These are phyloP conservation scores for Penicillium silybi DNA, from an alignment of 495 filamentous ascomycete species.

Conservation along the genomic window DNA sequence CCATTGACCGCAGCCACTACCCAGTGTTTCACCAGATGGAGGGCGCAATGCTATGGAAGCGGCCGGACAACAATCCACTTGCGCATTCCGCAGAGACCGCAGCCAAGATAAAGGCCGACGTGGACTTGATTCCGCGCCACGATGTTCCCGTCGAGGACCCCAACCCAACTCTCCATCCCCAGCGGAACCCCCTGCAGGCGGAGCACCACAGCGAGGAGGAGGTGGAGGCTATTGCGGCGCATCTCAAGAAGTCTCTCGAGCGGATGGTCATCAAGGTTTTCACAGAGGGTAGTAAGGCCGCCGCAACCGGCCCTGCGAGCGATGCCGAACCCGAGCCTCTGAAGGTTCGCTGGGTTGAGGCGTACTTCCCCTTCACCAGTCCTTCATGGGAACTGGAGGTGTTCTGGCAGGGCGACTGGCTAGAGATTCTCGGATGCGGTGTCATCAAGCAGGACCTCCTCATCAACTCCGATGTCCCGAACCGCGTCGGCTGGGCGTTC, in stretches of 20 bases:
- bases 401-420: constrained; percentile 90
- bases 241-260: constrained; percentile 88
- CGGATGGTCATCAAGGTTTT: constrained; percentile 87
- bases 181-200: constrained; percentile 79
- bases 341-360: constrained; percentile 88
- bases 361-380: constrained; percentile 92
- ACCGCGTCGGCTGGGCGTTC: constrained; percentile 90
- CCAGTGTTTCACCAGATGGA: constrained; percentile 99
- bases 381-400: constrained; percentile 96
- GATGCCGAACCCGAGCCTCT: constrained; percentile 59
- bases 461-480: constrained; percentile 68
- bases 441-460: constrained; percentile 78
- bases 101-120: constrained; percentile 54
- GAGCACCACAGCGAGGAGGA: constrained; percentile 68
- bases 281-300: constrained; percentile 67
- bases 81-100: constrained; percentile 32
- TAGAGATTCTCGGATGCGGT: constrained; percentile 93
- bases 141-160: constrained; percentile 75
- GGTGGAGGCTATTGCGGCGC: constrained; percentile 75
- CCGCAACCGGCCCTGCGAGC: constrained; percentile 45
- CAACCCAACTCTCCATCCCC: constrained; percentile 72
- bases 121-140: constrained; percentile 65
- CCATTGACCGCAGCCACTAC: constrained; percentile 91
- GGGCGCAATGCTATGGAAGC: constrained; percentile 87
- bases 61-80: constrained; percentile 58